Base-by-base conservation (phyloP, 768 basidiomycete species). In the Collybiopsis luxurians region DNA sequence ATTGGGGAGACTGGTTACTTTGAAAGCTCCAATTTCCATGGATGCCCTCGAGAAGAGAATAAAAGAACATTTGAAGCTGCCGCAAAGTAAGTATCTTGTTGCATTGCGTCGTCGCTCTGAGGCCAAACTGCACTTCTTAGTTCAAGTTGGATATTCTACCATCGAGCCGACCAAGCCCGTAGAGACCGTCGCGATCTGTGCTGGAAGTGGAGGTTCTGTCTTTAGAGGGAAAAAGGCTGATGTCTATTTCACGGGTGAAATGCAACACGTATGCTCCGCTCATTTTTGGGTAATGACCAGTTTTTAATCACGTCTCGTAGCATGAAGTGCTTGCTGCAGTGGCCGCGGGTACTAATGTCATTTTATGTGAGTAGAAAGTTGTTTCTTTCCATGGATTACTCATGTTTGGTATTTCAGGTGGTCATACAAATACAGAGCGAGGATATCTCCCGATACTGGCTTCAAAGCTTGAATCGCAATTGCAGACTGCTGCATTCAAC, bases 351-450 rank as follows among this genome's bases (percentile, higher is more conserved):
- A 84, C 77, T 64, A 82, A 90, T 67, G 88, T 97, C 66, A 81
- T 97, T 60, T 79, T 97, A 55, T 94, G 94, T 88, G 73, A 77
- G 89, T 69, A 23, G 27, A 30, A 27, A 21, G 42, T 30, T 51
- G 30, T 36, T 38, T 27, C 19, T 15, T 58, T 49, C 31, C 39
- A 26, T 19, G 15, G 45, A 36, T 6, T 28, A 4, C 30, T 24
- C 42, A 26, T 24, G 12, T 24, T 17, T 38, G 9, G 15, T 13
- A n/a, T 17, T 43, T 38, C 61, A 92, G 90, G 89, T 67, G 92
- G 92, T 17, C 96, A 98, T 72, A 90, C 92, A 15, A 95, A 95
- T 72, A 95, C 95, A 43, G 96, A 98, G 74, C 89, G 95, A 30
- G 93, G 93, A 0, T 98, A 92, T 73, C 86, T 98, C 54, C 83